These are phyloP conservation scores for Daldinia childiae DNA, from an alignment of 495 filamentous ascomycete species.

Conservation along the genomic window DNA sequence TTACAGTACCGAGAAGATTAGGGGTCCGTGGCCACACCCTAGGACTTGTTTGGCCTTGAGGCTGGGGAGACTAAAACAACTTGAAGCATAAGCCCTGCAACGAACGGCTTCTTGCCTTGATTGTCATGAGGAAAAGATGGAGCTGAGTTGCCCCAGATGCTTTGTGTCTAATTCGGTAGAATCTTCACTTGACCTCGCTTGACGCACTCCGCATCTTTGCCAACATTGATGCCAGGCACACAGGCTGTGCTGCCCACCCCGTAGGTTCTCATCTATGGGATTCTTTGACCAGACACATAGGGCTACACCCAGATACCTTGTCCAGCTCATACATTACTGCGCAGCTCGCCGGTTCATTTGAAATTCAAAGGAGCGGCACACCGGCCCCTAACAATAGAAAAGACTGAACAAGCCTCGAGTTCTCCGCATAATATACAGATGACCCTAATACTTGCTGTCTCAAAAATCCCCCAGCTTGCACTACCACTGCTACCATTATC, in stretches of 20 bases:
- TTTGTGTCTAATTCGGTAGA: slow-evolving; percentile 43
- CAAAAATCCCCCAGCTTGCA: slow-evolving; percentile 46
- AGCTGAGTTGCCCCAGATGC: slow-evolving; percentile 41
- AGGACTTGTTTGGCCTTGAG: slow-evolving; percentile 44
- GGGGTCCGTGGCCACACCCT: slow-evolving; percentile 36
- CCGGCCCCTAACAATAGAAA: slow-evolving; percentile 40
- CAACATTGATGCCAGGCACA: slow-evolving; percentile 40
- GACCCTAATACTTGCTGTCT: slow-evolving; percentile 46
- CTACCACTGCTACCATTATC: slow-evolving; percentile 41
- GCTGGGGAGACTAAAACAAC: slow-evolving; percentile 42
- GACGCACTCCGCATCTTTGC: slow-evolving; percentile 40
- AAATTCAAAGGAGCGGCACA: slow-evolving; percentile 25
- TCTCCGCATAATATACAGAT: slow-evolving; percentile 35
- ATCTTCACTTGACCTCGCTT: slow-evolving; percentile 41
- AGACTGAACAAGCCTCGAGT: slow-evolving; percentile 41
- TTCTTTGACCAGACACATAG: slow-evolving; percentile 37
- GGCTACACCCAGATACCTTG: slow-evolving; percentile 46
- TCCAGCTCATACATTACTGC: slow-evolving; percentile 35
- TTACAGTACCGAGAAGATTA: slow-evolving; percentile 41
- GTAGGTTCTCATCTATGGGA: slow-evolving; percentile 28
- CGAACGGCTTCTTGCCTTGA: slow-evolving; percentile 46
- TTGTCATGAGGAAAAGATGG: slow-evolving; percentile 41
- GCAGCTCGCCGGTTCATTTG: slow-evolving; percentile 34
- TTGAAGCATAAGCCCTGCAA: slow-evolving; percentile 45
- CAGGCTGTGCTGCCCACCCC: slow-evolving; percentile 34